These are phyloP conservation scores for Coemansia interrupta DNA, from an alignment of 192 early-diverging fungal genomes.

Conservation along the genomic window DNA sequence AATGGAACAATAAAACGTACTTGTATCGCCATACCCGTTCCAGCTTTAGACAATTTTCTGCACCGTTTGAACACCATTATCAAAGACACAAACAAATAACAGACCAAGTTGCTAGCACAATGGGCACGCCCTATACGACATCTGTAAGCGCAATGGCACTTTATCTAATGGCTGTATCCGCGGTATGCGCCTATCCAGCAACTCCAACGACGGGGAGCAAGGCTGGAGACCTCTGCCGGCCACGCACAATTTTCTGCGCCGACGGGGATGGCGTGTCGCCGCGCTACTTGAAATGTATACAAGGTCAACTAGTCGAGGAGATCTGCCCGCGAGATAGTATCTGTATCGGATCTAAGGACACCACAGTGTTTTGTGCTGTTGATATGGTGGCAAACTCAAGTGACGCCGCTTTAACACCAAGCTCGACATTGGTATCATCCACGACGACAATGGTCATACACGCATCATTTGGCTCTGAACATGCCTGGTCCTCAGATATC, in stretches of 20 bases:
- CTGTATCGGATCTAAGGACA: constrained; percentile 43
- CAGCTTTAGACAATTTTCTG: too few relatives aligned
- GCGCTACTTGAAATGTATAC: constrained; percentile 41
- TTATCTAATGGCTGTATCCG: constrained; percentile 8
- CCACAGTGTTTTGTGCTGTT: constrained; percentile 35
- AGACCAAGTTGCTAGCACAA: neutral
- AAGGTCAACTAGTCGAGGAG: constrained; percentile 27
- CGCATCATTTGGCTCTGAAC: neutral
- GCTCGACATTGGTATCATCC: neutral
- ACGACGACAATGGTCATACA: constrained; percentile 11
- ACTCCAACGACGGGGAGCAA: neutral
- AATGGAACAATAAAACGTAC: too few relatives aligned
- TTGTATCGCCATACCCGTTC: too few relatives aligned
- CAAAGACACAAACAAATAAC: neutral
- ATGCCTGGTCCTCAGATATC: neutral
- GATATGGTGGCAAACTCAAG: constrained; percentile 5
- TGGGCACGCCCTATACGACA: neutral
- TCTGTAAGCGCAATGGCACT: constrained; percentile 6
- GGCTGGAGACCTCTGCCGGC: constrained; percentile 23
- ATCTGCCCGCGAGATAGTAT: constrained; percentile 25
- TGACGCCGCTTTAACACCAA: neutral
- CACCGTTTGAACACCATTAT: too few relatives aligned
- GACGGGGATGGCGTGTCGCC: constrained; percentile 40
- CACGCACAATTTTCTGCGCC: constrained; percentile 43
- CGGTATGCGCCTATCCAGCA: constrained; percentile 18